Conservation (phyloP, 73 alveolate species). For the Breviolum minutum region DNA sequence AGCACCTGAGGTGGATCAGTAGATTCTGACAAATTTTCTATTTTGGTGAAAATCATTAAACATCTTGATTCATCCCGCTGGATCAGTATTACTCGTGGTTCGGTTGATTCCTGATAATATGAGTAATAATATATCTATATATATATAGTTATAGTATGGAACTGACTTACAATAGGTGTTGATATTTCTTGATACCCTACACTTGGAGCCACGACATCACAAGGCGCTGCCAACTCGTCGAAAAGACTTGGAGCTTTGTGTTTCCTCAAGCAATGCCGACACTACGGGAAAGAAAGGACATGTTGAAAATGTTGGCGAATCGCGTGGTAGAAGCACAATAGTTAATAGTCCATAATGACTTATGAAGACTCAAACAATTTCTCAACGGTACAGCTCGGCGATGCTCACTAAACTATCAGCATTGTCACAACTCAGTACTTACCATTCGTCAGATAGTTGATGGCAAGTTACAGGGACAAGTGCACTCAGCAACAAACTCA, state of each 20-base stretch:
- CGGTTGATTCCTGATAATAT: neutral
- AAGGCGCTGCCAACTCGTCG: slow-evolving; percentile 62
- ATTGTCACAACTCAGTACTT: no score
- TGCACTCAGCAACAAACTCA: no score
- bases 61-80: neutral
- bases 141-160: neutral
- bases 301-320: no score
- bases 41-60: neutral
- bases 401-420: no score
- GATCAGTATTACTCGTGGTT: neutral
- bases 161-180: neutral
- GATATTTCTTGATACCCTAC: neutral
- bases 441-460: no score
- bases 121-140: no score
- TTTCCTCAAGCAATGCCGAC: neutral
- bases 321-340: no score
- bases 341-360: no score
- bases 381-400: no score
- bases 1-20: slow-evolving; percentile 26
- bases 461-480: no score
- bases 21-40: neutral
- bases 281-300: no score
- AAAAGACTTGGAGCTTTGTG: slow-evolving; percentile 61
- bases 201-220: neutral
- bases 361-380: no score